A percentile compares a stretch with the other conserved stretches of the same genome.
Evolutionary conservation across 805 yeast species (phyloP).

Genomic region (Zygosaccharomyces gambellarensis): DNA sequence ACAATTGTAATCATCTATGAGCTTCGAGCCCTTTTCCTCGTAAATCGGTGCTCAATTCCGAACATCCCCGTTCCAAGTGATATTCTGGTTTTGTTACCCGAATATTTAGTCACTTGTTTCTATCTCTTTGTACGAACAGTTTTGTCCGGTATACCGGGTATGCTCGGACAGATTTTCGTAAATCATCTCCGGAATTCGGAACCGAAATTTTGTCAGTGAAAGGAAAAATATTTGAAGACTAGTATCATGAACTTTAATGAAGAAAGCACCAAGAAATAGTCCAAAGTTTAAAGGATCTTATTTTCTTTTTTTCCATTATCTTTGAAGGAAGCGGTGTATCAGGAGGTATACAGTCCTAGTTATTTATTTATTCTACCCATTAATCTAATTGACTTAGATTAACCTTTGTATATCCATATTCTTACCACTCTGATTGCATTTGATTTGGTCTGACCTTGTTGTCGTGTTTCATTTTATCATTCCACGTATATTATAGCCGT

Average conservation of each 20-base stretch:
- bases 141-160: not conserved
- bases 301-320: no score
- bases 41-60: not conserved
- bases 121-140: not conserved
- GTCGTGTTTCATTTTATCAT: not conserved
- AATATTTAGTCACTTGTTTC: not conserved
- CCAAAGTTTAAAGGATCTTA: no score
- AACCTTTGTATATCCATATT: not conserved
- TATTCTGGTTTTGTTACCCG: not conserved
- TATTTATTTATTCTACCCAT: not conserved
- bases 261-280: no score
- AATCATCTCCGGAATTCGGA: constrained; percentile 2
- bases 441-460: not conserved
- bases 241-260: no score
- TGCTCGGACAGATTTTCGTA: not conserved
- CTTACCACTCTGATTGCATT: not conserved
- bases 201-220: constrained; percentile 1
- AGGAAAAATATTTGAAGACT: no score
- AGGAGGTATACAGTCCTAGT: not conserved
- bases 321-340: no score
- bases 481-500: not conserved
- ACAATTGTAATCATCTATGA: not conserved
- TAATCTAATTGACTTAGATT: not conserved
- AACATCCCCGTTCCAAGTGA: not conserved
- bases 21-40: not conserved